Base-by-base conservation (phyloP, 441 rosid genomes). In the Adansonia gregorii region DNA sequence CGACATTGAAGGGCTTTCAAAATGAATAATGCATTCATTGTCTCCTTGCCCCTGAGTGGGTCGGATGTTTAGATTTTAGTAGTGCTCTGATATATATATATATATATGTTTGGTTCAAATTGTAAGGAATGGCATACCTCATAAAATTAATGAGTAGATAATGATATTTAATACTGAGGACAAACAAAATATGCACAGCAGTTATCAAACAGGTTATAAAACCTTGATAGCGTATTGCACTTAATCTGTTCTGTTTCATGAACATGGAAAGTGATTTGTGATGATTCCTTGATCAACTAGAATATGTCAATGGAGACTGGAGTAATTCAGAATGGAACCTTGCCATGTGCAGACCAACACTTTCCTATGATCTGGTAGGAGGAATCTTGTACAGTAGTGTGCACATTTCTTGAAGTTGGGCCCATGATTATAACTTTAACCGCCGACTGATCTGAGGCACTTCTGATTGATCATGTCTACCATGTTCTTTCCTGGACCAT, bases 1-100 rank as follows among this genome's bases (percentile, higher is more conserved):
- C 5, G 52, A 67, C 72, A 10, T 63, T 45, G 31, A 67, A 43
- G n/a, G 52, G 20, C 45, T 49, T 67, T 65, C 54, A 67, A 67
- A 45, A 67, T 45, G 51, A 45, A 19, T 9, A 67, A 9, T 0
- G 5, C 54, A 19, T 64, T 65, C 43, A 27, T 61, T 0, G 4
- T 63, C 67, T 66, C 51, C 52, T 67, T 43, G 12, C 45, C 54
- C 52, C 9, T 9, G 49, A 9, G 51, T 68, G 19, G 17, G 11
- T 39, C 6, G 9, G 56, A 49, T 22, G 2, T 48, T 68, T 46
- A 22, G 72, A 68, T 19, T 15, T 64, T 48, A 68, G 39, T 68
- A 48, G 46, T 14, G 15, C 5, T 4, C 7, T 64, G 48, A 12
- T 64, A 6, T 5, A 64, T 64, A 22, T 0, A 15, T 24, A 12